These are phyloP conservation scores for Capsicum chinense DNA, from an alignment of 257 asterid species.

Conservation along the genomic window DNA sequence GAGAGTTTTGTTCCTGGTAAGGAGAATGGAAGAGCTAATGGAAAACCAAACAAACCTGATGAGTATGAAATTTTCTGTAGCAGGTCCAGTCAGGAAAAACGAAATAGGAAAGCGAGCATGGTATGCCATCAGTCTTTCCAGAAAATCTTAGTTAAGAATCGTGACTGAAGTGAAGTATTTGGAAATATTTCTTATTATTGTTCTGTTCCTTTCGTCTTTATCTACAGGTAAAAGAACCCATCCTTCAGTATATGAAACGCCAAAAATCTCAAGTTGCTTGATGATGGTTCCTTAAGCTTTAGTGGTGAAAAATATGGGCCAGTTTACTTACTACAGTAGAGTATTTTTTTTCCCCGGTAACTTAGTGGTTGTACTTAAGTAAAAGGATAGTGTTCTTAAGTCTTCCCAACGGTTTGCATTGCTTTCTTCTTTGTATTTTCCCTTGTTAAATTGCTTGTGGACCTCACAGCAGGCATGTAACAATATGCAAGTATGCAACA, in stretches of 20 bases:
- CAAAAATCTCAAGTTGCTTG: conserved; percentile 64
- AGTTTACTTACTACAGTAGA: not conserved
- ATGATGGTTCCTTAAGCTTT: conserved; percentile 39
- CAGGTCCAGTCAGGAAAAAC: conserved; percentile 68
- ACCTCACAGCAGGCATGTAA: not conserved
- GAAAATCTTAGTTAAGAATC: not conserved
- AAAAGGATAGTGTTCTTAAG: not conserved
- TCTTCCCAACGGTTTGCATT: not conserved
- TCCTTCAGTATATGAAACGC: conserved; percentile 74
- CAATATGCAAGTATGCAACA: not conserved
- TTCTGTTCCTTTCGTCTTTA: not conserved
- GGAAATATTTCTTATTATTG: not conserved
- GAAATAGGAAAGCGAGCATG: conserved; percentile 81
- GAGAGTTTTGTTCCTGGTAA: conserved; percentile 77
- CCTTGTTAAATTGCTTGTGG: not conserved
- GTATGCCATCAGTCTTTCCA: conserved; percentile 45
- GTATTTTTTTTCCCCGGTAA: not conserved
- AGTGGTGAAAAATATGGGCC: not conserved
- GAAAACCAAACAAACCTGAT: conserved; percentile 39
- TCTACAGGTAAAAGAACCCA: conserved; percentile 82
- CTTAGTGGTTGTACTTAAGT: not conserved
- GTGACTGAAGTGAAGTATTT: not conserved
- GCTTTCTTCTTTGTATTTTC: not conserved
- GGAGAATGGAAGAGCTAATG: conserved; percentile 50
- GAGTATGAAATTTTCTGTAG: conserved; percentile 54